Conservation (phyloP, 2,329 filamentous ascomycete genomes). For the Sclerotinia minor region DNA sequence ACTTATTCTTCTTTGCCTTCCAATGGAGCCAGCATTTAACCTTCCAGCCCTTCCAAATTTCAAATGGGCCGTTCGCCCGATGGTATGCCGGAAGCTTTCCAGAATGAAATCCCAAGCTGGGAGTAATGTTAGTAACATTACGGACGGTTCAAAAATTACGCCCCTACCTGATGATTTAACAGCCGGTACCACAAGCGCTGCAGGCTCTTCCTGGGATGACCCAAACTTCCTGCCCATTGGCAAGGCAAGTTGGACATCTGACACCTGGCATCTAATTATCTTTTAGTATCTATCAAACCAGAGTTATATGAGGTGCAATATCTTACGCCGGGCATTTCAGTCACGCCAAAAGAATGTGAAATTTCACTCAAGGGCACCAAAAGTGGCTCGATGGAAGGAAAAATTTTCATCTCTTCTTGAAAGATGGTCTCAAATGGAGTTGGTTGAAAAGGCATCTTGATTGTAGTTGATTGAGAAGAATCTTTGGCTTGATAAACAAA, state of each 20-base stretch:
- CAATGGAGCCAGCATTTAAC: not conserved
- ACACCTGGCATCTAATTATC: slow-evolving; percentile 49
- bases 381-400: slow-evolving; percentile 1
- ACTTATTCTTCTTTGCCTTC: not conserved
- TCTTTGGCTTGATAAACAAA: not conserved
- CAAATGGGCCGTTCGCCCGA: not conserved
- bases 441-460: slow-evolving; percentile 17
- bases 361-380: not conserved
- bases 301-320: not conserved
- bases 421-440: slow-evolving; percentile 5
- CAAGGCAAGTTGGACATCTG: slow-evolving; percentile 53
- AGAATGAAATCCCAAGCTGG: not conserved
- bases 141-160: not conserved
- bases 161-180: slow-evolving; percentile 1
- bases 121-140: slow-evolving; percentile 4
- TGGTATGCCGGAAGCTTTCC: not conserved
- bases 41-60: not conserved
- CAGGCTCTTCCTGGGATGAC: slow-evolving; percentile 56
- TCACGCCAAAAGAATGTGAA: slow-evolving; percentile 21
- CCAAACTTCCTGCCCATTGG: slow-evolving; percentile 54
- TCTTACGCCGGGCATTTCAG: slow-evolving; percentile 7
- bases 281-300: slow-evolving; percentile 25
- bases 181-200: slow-evolving; percentile 12
- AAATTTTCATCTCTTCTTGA: slow-evolving; percentile 17
- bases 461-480: slow-evolving; percentile 1